Evolutionary conservation across 2,329 filamentous ascomycete species (phyloP).

Genomic region (Exserohilum rostratum): DNA sequence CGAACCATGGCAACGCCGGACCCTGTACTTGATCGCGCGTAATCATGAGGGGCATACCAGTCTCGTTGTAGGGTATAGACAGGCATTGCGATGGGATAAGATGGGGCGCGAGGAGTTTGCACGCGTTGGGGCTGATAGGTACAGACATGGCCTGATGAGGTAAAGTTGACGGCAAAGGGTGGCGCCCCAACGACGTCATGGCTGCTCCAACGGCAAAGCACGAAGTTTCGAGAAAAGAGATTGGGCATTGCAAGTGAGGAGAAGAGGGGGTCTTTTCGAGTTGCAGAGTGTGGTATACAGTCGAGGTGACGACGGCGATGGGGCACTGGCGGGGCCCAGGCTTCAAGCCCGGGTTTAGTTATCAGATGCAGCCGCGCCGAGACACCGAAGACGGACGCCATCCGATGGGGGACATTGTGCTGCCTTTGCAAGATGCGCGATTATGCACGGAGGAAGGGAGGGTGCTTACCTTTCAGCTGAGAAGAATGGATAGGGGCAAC

Average conservation of each 20-base stretch:
- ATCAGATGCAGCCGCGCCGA: slow-evolving; percentile 18
- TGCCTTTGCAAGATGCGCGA: slow-evolving; percentile 3
- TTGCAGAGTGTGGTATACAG: neutral
- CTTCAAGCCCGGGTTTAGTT: slow-evolving; percentile 3
- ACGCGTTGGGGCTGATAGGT: neutral
- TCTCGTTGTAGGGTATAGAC: neutral
- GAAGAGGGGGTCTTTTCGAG: slow-evolving; percentile 4
- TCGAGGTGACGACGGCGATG: neutral
- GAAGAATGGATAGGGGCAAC: neutral
- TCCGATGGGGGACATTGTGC: slow-evolving; percentile 1
- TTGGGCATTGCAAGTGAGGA: neutral
- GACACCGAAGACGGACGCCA: slow-evolving; percentile 1
- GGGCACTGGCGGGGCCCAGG: neutral
- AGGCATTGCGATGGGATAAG: neutral
- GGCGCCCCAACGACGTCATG: slow-evolving; percentile 13
- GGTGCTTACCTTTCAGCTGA: neutral
- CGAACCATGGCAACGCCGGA: neutral
- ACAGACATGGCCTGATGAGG: neutral
- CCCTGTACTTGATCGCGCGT: neutral
- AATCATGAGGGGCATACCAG: neutral
- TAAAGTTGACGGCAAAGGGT: neutral
- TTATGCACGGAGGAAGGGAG: slow-evolving; percentile 8
- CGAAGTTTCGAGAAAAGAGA: neutral
- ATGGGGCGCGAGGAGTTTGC: neutral
- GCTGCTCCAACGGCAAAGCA: neutral